Evolutionary conservation across 2,329 filamentous ascomycete species (phyloP).

Genomic region (Ceratocystiopsis sp.): DNA sequence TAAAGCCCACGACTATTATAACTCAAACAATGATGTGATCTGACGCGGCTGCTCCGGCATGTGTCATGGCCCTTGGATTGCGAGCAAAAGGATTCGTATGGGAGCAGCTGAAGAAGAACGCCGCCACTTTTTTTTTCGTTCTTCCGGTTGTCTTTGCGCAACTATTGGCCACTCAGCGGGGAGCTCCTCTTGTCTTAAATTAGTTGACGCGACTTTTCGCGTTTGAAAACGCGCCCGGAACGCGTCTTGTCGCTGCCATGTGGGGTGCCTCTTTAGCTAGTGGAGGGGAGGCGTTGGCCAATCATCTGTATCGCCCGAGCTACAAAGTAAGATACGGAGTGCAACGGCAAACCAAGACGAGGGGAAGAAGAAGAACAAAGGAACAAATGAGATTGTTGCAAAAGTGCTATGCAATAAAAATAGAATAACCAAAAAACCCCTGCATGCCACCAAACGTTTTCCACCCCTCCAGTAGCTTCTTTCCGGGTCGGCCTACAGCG

Average conservation of each 20-base stretch:
- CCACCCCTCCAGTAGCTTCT: background rate
- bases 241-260: background rate
- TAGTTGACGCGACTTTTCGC: conserved; percentile 5
- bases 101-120: no score
- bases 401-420: background rate
- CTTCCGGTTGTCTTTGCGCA: no score
- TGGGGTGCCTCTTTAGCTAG: background rate
- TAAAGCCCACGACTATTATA: no score
- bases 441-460: no score
- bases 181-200: background rate
- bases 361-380: no score
- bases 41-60: no score
- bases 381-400: background rate
- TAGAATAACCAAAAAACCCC: background rate
- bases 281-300: background rate
- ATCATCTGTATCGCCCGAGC: background rate
- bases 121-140: no score
- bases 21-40: no score
- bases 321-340: no score
- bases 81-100: no score
- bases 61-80: no score
- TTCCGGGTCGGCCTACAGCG: conserved; percentile 4
- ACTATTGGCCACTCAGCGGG: no score
- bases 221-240: background rate
- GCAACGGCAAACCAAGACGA: background rate